Evolutionary conservation across 2,329 filamentous ascomycete species (phyloP), one percentile per base, ranked within the genome.

Genomic region (Diaporthe citrichinensis): DNA sequence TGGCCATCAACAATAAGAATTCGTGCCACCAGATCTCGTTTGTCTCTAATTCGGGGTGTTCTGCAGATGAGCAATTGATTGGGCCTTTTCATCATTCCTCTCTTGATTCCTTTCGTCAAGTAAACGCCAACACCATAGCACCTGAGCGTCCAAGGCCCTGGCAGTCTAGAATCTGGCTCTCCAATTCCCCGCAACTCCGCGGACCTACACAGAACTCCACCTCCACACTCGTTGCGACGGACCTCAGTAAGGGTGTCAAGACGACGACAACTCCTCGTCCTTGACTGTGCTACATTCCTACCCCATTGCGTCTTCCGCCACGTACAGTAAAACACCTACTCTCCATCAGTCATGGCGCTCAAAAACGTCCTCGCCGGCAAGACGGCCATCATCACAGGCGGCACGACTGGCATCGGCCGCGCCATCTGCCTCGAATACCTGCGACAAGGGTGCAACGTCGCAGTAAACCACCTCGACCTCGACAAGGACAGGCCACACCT

Each of bases 351-450:
- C n/a, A 89, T 89, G 87, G 81, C 86, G 7, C 78, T 81, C 59
- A 80, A 84, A 25, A 87, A 87, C 78, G 89, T 97, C 79, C 91
- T 97, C 74, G 82, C 86, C 73, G 91, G 90, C 83, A 97, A 97
- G 84, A 93, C 92, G 17, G 94, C 94, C 84, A 94, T 95, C 82
- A 95, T 98, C 80, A 98, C 95, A 0, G 95, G 95, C 78, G 95
- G 94, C 74, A 93, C 93, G 4, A 97, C 95, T 1, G 95, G 95
- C 73, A 98, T 98, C 80, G 95, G 95, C 71, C 91, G 94, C 78
- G 95, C 95, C 79, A 97, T 98, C 78, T 92, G 93, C 57, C 89
- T 98, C 69, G 93, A 92, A 80, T 97, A 94, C 83, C 86, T 96
- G 71, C 88, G 89, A 6, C 94, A 97, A 79, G 95, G 95, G 78